Percentiles rank a stretch among this genome's conserved stretches.
These are phyloP conservation scores for Trichoderma atroviride DNA, from an alignment of 2,329 filamentous ascomycete species.

Conservation along the genomic window DNA sequence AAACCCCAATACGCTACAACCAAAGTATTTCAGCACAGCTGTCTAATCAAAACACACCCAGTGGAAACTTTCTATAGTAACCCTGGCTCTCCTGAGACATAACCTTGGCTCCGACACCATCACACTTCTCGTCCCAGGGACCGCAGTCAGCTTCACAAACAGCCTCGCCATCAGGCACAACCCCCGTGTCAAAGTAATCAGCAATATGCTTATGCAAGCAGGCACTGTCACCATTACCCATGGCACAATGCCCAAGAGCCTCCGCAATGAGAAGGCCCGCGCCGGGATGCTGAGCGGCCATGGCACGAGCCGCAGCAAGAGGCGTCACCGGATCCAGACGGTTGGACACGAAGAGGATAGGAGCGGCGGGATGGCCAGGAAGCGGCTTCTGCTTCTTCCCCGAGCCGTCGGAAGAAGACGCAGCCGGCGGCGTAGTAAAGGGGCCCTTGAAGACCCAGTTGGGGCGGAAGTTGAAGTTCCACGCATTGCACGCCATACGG, in stretches of 20 bases:
- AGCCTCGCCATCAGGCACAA: slow-evolving; percentile 31
- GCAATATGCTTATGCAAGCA: slow-evolving; percentile 97
- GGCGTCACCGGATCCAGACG: slow-evolving; percentile 52
- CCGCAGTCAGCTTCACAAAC: slow-evolving; percentile 27
- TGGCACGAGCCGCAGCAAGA: slow-evolving; percentile 36
- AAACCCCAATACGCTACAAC: background rate
- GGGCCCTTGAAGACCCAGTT: slow-evolving; percentile 45
- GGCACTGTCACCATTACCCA: slow-evolving; percentile 24
- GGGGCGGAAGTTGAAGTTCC: slow-evolving; percentile 40
- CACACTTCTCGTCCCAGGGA: slow-evolving; percentile 25
- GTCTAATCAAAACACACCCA: background rate
- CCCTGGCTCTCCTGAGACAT: background rate
- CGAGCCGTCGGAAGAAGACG: slow-evolving; percentile 25
- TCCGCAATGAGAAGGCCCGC: slow-evolving; percentile 20
- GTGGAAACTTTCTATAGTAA: background rate
- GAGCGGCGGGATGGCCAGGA: slow-evolving; percentile 39
- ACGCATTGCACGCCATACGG: slow-evolving; percentile 45
- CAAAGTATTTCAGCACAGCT: background rate
- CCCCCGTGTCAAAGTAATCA: slow-evolving; percentile 77
- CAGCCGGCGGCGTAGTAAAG: slow-evolving; percentile 35
- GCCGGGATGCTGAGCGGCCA: slow-evolving; percentile 34
- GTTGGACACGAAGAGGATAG: slow-evolving; percentile 48
- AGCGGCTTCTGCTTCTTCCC: slow-evolving; percentile 28
- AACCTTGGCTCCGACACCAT: background rate
- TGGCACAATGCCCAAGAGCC: slow-evolving; percentile 34